Evolutionary conservation across 306 rosid genomes (phyloP).

Genomic region (Leucaena leucocephala): DNA sequence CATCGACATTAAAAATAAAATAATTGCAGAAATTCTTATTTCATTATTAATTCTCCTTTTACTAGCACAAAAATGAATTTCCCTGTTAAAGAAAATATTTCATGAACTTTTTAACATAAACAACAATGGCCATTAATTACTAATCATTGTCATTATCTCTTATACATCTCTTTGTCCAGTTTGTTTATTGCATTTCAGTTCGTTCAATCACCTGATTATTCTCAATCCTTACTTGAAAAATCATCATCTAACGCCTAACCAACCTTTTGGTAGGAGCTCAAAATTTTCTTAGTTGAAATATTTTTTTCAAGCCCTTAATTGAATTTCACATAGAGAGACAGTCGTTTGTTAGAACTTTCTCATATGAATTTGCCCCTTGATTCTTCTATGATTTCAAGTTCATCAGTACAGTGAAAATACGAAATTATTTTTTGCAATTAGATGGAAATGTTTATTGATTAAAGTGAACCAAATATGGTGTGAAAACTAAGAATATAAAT

Average conservation of each 20-base stretch:
- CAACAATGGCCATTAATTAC: neutral
- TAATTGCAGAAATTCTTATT: neutral
- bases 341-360: neutral
- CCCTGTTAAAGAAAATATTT: constrained; percentile 5
- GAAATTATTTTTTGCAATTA: neutral
- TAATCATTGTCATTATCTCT: neutral
- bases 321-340: constrained; percentile 1
- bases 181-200: neutral
- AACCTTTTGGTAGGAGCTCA: neutral
- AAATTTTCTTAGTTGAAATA: neutral
- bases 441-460: constrained; percentile 6
- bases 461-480: constrained; percentile 26
- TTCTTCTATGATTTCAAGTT: constrained; percentile 19
- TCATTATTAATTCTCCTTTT: constrained; percentile 10
- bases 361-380: neutral
- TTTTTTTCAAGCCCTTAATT: neutral
- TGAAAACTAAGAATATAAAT: neutral
- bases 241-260: neutral
- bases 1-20: neutral
- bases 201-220: constrained; percentile 1
- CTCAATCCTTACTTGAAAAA: constrained; percentile 11
- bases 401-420: neutral
- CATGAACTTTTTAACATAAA: neutral
- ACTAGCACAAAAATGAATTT: constrained; percentile 5
- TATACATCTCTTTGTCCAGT: neutral